Conservation (phyloP, 192 early-diverging fungal genomes). For the Podila clonocystis region DNA sequence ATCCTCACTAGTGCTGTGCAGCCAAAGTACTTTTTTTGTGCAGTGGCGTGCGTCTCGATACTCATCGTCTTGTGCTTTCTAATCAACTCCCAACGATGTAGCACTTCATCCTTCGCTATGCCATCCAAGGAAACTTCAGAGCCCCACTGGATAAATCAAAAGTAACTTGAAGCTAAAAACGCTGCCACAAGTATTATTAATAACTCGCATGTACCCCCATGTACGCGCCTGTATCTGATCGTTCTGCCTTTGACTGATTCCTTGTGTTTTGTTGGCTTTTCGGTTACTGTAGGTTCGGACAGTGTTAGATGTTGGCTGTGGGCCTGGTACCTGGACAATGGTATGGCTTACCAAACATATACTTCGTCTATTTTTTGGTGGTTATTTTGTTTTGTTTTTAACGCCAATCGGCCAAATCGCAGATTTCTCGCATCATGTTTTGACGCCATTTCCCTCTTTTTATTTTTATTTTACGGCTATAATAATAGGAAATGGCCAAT, state of each 20-base stretch:
- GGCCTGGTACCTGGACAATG: conserved; percentile 34
- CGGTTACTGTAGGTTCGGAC: background rate
- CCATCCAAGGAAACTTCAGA: background rate
- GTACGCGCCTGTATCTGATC: background rate
- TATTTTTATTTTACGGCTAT: background rate
- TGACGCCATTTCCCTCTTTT: background rate
- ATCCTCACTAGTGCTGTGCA: background rate
- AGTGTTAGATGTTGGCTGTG: conserved; percentile 28
- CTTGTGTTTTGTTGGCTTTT: background rate
- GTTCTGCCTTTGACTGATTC: background rate
- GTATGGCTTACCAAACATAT: background rate
- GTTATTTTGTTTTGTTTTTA: too few species aligned
- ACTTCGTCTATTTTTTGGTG: background rate
- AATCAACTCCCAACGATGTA: background rate
- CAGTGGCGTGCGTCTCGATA: background rate
- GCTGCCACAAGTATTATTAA: background rate
- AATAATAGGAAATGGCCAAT: conserved; percentile 58
- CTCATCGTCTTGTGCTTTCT: background rate
- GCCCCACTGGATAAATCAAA: background rate
- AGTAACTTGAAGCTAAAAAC: background rate
- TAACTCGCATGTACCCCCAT: background rate
- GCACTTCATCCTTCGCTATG: conserved; percentile 3
- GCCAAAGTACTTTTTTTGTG: background rate
- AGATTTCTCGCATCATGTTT: background rate
- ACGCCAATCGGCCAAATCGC: background rate